Conservation (phyloP, 2,329 filamentous ascomycete genomes). For the Ophiostoma perfectum region DNA sequence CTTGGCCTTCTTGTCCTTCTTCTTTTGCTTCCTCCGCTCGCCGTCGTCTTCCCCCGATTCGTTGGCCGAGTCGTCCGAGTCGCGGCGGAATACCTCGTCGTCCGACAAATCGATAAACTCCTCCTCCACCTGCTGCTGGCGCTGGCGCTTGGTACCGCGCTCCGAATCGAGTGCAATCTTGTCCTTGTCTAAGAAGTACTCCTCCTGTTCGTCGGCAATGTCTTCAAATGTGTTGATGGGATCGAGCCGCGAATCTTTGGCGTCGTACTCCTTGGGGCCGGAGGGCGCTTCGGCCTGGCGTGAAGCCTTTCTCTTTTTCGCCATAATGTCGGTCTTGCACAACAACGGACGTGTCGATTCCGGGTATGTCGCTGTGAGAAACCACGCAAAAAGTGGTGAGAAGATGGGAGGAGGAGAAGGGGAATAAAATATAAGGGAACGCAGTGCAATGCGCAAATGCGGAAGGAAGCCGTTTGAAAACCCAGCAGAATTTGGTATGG, state of each 20-base stretch:
- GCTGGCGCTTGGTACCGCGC: slow-evolving; percentile 69
- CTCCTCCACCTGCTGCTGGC: slow-evolving; percentile 57
- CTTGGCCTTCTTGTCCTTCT: slow-evolving; percentile 33
- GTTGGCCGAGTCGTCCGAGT: slow-evolving; percentile 30
- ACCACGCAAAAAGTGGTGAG: background rate
- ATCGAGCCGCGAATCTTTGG: slow-evolving; percentile 56
- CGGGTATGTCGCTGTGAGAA: background rate
- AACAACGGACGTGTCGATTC: background rate
- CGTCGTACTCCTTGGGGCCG: slow-evolving; percentile 51
- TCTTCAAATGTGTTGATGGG: slow-evolving; percentile 64
- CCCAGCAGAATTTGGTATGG: background rate
- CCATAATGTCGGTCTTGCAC: slow-evolving; percentile 41
- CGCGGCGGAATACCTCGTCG: slow-evolving; percentile 47
- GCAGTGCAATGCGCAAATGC: background rate
- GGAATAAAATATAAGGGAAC: background rate
- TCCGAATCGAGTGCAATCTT: slow-evolving; percentile 80
- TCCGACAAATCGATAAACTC: slow-evolving; percentile 55
- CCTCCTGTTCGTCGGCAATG: slow-evolving; percentile 89
- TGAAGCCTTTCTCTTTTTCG: slow-evolving; percentile 65
- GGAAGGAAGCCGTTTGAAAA: slow-evolving; percentile 3
- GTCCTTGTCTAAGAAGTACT: slow-evolving; percentile 83
- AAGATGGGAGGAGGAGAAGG: background rate
- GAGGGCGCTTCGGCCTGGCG: slow-evolving; percentile 41
- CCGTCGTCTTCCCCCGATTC: slow-evolving; percentile 24
- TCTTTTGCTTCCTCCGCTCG: slow-evolving; percentile 20